phyloP scores from a whole-genome alignment of 2,329 filamentous ascomycete species.

The Sporothrix brasiliensis region DNA sequence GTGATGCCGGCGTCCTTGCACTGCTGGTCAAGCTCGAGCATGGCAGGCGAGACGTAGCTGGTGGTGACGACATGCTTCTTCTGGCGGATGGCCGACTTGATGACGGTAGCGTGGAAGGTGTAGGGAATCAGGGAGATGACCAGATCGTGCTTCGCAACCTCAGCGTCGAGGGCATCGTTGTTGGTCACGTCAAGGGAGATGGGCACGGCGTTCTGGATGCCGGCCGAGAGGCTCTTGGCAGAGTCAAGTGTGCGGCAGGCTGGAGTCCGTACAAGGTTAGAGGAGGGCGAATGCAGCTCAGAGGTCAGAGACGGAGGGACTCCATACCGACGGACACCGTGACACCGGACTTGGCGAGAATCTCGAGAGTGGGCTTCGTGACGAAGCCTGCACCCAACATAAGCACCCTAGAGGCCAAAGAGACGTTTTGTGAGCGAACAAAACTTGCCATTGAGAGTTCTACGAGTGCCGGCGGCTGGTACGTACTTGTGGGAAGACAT shows the following conservation, averaged over 20 bases:
- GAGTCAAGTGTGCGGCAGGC: slow-evolving; percentile 80
- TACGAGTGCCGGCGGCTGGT: too few relatives aligned
- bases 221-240: slow-evolving; percentile 73
- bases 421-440: slow-evolving; percentile 19
- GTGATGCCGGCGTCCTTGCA: slow-evolving; percentile 91
- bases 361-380: slow-evolving; percentile 65
- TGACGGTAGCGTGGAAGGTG: slow-evolving; percentile 83
- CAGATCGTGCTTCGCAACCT: slow-evolving; percentile 76
- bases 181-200: slow-evolving; percentile 85
- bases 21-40: slow-evolving; percentile 82
- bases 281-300: not conserved
- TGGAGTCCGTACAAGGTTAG: slow-evolving; percentile 41
- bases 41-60: slow-evolving; percentile 87
- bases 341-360: slow-evolving; percentile 63
- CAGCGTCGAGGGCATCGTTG: slow-evolving; percentile 74
- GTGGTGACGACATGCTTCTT: slow-evolving; percentile 98
- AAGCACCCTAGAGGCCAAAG: slow-evolving; percentile 35
- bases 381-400: slow-evolving; percentile 62
- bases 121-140: slow-evolving; percentile 87
- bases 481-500: slow-evolving; percentile 32
- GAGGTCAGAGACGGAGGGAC: not conserved
- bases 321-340: slow-evolving; percentile 65
- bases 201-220: slow-evolving; percentile 71
- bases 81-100: slow-evolving; percentile 87
- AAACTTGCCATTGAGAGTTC: not conserved